phyloP scores from a whole-genome alignment of 1,284 basidiomycete species.

The Mrakiaceae sp. region DNA sequence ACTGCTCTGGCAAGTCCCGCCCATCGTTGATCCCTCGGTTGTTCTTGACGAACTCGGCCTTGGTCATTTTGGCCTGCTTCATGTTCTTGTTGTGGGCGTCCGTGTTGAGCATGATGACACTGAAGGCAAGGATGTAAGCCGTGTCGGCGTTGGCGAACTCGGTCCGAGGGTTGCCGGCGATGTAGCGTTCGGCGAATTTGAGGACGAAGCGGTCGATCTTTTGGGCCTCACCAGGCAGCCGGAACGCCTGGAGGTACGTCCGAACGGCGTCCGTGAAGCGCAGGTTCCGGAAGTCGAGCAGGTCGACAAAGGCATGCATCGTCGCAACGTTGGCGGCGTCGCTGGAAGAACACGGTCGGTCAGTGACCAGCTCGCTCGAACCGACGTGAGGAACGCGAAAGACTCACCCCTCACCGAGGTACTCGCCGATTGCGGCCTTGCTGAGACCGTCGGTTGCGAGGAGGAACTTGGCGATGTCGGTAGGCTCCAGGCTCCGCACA shows the following conservation, averaged over 20 bases:
- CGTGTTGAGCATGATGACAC: conserved; percentile 87
- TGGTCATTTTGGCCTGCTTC: conserved; percentile 79
- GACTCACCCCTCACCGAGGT: conserved; percentile 73
- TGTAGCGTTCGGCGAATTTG: conserved; percentile 91
- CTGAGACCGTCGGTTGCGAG: conserved; percentile 83
- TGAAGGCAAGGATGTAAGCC: conserved; percentile 86
- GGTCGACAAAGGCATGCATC: conserved; percentile 94
- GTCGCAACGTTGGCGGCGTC: conserved; percentile 75
- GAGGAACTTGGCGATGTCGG: conserved; percentile 78
- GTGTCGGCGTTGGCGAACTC: conserved; percentile 72
- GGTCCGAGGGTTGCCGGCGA: conserved; percentile 68
- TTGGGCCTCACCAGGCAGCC: conserved; percentile 87
- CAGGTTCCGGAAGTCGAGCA: conserved; percentile 69
- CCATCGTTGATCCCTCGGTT: conserved; percentile 91
- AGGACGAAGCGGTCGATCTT: conserved; percentile 99
- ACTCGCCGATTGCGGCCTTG: conserved; percentile 96
- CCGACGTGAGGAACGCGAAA: background rate
- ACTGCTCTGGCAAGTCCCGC: conserved; percentile 72
- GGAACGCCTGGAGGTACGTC: conserved; percentile 80
- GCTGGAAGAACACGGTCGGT: conserved; percentile 36
- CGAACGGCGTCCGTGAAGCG: conserved; percentile 80
- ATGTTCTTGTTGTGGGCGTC: conserved; percentile 90
- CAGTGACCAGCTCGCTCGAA: conserved; percentile 18
- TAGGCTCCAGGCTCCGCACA: conserved; percentile 61
- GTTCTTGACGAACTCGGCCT: conserved; percentile 77